Evolutionary conservation across 768 basidiomycete genomes (phyloP).

Genomic region (Lentinula sp.): DNA sequence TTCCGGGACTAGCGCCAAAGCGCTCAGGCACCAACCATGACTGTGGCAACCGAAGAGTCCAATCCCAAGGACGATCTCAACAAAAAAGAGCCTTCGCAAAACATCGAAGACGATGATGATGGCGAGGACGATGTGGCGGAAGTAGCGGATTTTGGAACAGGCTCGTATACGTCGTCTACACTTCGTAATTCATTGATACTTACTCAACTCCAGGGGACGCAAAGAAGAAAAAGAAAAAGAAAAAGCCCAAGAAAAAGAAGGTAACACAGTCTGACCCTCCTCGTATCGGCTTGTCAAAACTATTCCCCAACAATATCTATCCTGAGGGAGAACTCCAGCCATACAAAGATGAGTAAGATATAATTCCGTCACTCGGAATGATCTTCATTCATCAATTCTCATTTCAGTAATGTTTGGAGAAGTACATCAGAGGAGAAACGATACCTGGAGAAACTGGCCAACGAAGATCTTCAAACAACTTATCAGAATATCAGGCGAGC

Average conservation of each 20-base stretch:
- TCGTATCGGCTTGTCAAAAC: slow-evolving; percentile 78
- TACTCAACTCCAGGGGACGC: slow-evolving; percentile 33
- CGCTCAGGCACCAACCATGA: neutral
- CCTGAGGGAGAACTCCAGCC: slow-evolving; percentile 89
- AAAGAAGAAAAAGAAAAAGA: slow-evolving; percentile 91
- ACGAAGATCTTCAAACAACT: slow-evolving; percentile 77
- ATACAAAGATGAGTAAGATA: slow-evolving; percentile 79
- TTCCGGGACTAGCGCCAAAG: neutral
- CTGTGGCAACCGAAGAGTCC: slow-evolving; percentile 4
- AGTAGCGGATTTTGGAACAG: neutral
- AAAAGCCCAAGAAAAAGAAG: slow-evolving; percentile 86
- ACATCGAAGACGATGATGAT: slow-evolving; percentile 12
- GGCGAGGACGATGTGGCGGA: slow-evolving; percentile 12
- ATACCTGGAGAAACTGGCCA: slow-evolving; percentile 68
- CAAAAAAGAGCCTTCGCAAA: neutral
- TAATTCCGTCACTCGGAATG: neutral
- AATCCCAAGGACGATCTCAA: slow-evolving; percentile 1
- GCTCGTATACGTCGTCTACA: neutral
- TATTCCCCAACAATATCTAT: slow-evolving; percentile 82
- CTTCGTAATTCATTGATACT: neutral
- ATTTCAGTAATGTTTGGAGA: slow-evolving; percentile 76
- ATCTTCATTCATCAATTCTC: slow-evolving; percentile 1
- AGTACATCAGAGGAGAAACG: slow-evolving; percentile 89
- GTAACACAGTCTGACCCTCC: slow-evolving; percentile 87
- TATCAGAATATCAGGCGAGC: slow-evolving; percentile 89